A percentile compares a stretch with the other conserved stretches of the same genome.
Conservation (phyloP, 345 rosid genomes). For the Arabis hirsuta region DNA sequence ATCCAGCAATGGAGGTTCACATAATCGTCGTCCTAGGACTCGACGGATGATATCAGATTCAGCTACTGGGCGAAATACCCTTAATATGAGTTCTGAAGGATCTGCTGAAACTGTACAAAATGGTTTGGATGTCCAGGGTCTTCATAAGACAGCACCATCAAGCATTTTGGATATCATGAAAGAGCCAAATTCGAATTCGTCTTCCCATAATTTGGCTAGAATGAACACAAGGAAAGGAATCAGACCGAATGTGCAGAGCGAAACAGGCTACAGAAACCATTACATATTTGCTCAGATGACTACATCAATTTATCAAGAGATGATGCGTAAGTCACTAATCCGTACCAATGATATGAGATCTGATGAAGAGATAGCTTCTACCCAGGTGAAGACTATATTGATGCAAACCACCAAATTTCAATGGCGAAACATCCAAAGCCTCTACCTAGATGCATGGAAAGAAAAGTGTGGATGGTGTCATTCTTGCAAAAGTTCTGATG, state of each 20-base stretch:
- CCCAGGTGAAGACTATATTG: conserved; percentile 78
- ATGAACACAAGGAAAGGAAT: conserved; percentile 44
- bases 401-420: conserved; percentile 60
- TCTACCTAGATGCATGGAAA: conserved; percentile 51
- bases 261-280: conserved; percentile 62
- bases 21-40: conserved; percentile 36
- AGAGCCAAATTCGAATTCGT: conserved; percentile 38
- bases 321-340: conserved; percentile 55
- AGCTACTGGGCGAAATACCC: conserved; percentile 46
- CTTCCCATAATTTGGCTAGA: conserved; percentile 41
- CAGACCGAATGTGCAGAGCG: conserved; percentile 41
- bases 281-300: conserved; percentile 79
- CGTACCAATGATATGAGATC: conserved; percentile 51
- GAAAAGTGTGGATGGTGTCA: conserved; percentile 99
- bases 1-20: conserved; percentile 50
- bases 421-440: conserved; percentile 60
- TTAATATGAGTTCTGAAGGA: conserved; percentile 59
- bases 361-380: conserved; percentile 71
- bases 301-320: conserved; percentile 67
- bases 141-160: conserved; percentile 50
- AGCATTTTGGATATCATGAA: conserved; percentile 46
- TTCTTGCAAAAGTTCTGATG: conserved; percentile 61
- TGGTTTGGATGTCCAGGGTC: conserved; percentile 49
- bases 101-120: conserved; percentile 63
- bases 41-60: conserved; percentile 45